Evolutionary conservation across 208 protist genomes (phyloP), one percentile per base, ranked within the genome.

Genomic region (Acanthamoeba rhysodes): DNA sequence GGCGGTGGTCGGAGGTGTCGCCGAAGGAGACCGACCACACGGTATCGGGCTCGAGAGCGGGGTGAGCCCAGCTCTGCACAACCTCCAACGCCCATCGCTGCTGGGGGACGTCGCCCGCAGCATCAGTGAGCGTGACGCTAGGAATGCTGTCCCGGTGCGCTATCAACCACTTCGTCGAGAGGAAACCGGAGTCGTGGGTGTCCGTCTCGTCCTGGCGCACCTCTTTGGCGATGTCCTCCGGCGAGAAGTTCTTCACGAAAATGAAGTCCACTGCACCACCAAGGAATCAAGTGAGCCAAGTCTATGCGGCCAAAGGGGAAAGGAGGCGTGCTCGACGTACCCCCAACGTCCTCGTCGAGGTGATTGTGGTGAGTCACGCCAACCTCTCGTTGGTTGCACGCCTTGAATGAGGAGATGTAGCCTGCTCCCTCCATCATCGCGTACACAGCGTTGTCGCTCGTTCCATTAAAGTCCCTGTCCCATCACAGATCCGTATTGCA

Each of bases 381-480:
- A 14, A 93, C 68, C 24, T 93, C 88, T 9, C 64, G 37, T 24
- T 24, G 5, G 27, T 93, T 70, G 62, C 18, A 22, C 4, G 48
- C 16, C 10, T 20, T 41, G 37, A 78, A 93, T 20, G 88, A 70
- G 9, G 88, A 93, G 0, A 10, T 1, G 3, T 93, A 93, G 10
- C 88, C 88, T 8, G 37, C 88, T n/a, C 24, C 1, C n/a, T 80
- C 20, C 59, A 93, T 93, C 62, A 93, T 70, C 16, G 88, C 48
- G 68, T 93, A 93, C 55, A 93, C 88, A 3, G 27, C 45, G 24
- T 76, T 29, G 16, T 93, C 88, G 6, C 12, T 32, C 29, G 88
- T 93, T 4, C 88, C 88, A n/a, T 93, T 93, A n/a, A 93, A 93
- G 37, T 93, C 88, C 32, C 88, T 93, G 29, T n/a, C n/a, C n/a